Conservation (phyloP, 1,284 basidiomycete species). For the Boletus hoseneyae region DNA sequence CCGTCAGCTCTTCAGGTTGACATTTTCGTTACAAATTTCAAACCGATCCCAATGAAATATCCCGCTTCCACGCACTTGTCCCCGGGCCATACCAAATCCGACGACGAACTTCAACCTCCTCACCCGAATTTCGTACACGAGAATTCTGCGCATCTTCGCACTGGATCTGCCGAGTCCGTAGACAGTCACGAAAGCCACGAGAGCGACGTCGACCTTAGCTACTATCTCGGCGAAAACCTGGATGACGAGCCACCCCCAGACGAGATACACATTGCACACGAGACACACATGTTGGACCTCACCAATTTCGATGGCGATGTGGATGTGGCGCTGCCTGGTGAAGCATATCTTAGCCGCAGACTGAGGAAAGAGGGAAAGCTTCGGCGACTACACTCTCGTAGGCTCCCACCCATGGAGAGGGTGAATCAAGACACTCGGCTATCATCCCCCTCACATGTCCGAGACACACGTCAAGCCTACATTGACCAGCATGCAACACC, state of each 20-base stretch:
- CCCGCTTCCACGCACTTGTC: slow-evolving; percentile 2
- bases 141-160: slow-evolving; percentile 6
- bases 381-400: slow-evolving; percentile 55
- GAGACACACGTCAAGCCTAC: background rate
- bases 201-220: slow-evolving; percentile 46
- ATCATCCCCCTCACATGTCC: background rate
- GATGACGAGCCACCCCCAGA: slow-evolving; percentile 30
- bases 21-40: slow-evolving; percentile 73
- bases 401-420: slow-evolving; percentile 24
- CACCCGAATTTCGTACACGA: slow-evolving; percentile 38
- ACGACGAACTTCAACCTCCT: slow-evolving; percentile 40
- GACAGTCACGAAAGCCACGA: slow-evolving; percentile 35
- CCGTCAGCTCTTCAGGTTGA: slow-evolving; percentile 64
- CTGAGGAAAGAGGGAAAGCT: slow-evolving; percentile 69
- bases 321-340: slow-evolving; percentile 60
- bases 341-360: slow-evolving; percentile 56
- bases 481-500: background rate
- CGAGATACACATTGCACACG: slow-evolving; percentile 41
- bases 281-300: slow-evolving; percentile 61
- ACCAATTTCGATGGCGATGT: slow-evolving; percentile 84
- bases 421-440: slow-evolving; percentile 6
- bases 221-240: slow-evolving; percentile 39
- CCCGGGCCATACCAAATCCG: background rate
- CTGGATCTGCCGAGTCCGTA: slow-evolving; percentile 30
- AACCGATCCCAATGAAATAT: slow-evolving; percentile 15